Base-by-base conservation (phyloP, 2,329 filamentous ascomycete species). In the Graphilbum ipis-grandicollis region DNA sequence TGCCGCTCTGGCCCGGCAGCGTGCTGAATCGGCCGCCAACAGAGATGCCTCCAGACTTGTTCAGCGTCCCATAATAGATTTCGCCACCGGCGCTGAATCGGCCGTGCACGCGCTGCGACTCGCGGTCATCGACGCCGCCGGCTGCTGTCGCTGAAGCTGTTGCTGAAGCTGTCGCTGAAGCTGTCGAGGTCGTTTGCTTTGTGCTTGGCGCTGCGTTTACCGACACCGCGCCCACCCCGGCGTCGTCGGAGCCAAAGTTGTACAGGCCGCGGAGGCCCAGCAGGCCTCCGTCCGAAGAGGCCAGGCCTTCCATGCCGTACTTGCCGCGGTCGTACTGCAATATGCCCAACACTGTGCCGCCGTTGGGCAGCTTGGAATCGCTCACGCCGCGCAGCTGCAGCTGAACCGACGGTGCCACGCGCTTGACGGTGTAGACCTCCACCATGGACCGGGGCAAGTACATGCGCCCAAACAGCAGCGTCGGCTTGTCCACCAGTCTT, bases 21-120 rank as follows among this genome's bases (percentile, higher is more conserved):
- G 90, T 96, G 29, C 84, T 83, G 54, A 96, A 98, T 35, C 90
- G 74, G 34, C 85, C 65, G 7, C 86, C 90, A 9, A 92, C 72
- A 44, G 84, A 93, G 52, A 94, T 73, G 33, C 90, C 90, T 34
- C 88, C 83, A 18, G 85, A 84, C 52, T 94, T 94, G 54, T 94
- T 96, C 41, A 94, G 60, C 1, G 86, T 79, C 18, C 88, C 90
- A 60, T 98, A 98, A 60, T 96, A 98, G 26, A 93, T 66, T 56
- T 98, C 90, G 38, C 77, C 88, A 26, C 90, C 90, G 3, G 83
- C 82, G 50, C 83, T 93, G 53, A 96, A 84, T 17, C 88, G 75
- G 9, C 44, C 39, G 26, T 75, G 79, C 40, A 77, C 72, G 46
- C 67, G 71, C 51, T 79, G 75, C 41, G 56, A 61, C 31, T 71